phyloP scores from a whole-genome alignment of 108 stramenopile genomes.

The Licmophora abbreviata region DNA sequence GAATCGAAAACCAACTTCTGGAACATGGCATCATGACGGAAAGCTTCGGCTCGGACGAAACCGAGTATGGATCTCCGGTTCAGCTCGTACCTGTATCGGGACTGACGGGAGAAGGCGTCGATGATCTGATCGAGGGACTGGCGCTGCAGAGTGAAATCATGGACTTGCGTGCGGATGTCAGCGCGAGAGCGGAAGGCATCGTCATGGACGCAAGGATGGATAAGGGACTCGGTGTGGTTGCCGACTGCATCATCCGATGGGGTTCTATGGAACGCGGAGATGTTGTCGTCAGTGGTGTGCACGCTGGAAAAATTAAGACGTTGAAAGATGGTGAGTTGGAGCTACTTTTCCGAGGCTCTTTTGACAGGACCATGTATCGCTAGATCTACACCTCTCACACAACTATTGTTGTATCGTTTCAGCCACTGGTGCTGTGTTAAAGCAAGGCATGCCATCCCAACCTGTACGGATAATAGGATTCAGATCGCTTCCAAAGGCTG shows the following conservation, averaged over 20 bases:
- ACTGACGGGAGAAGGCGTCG: constrained; percentile 82
- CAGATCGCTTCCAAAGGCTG: constrained; percentile 72
- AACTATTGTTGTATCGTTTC: background rate
- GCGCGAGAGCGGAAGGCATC: constrained; percentile 74
- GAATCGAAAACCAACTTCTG: constrained; percentile 83
- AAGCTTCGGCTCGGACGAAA: constrained; percentile 29
- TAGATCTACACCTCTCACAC: background rate
- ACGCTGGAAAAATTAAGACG: constrained; percentile 57
- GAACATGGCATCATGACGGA: constrained; percentile 81
- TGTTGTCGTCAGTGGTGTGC: constrained; percentile 65
- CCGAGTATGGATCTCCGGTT: constrained; percentile 72
- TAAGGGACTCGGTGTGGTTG: constrained; percentile 77
- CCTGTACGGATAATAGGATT: constrained; percentile 80
- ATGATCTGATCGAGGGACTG: constrained; percentile 81
- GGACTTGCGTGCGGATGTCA: constrained; percentile 70
- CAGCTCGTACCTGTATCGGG: constrained; percentile 87
- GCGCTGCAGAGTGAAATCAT: constrained; percentile 77
- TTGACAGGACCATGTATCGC: background rate
- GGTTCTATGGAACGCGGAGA: constrained; percentile 60
- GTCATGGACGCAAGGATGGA: constrained; percentile 76
- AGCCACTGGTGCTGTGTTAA: constrained; percentile 47
- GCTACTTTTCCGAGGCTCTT: background rate
- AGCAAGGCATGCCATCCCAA: constrained; percentile 62
- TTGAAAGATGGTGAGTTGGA: constrained; percentile 56
- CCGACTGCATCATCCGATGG: constrained; percentile 75